A percentile compares a stretch with the other conserved stretches of the same genome.
These are phyloP conservation scores for Voacanga thouarsii DNA, from an alignment of 257 asterid genomes.

Conservation along the genomic window DNA sequence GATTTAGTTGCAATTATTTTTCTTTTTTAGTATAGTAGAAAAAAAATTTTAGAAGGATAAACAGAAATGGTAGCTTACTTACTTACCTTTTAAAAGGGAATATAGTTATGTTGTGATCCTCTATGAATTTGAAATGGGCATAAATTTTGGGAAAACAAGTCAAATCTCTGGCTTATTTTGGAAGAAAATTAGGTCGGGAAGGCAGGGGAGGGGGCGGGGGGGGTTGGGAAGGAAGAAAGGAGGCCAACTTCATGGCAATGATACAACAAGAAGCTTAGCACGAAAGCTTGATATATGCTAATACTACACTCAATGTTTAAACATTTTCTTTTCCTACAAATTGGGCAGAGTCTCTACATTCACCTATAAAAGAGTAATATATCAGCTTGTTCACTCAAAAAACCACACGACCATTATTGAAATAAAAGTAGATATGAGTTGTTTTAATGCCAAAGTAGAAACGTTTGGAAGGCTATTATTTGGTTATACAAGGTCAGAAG, in stretches of 20 bases:
- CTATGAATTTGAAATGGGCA: slow-evolving; percentile 76
- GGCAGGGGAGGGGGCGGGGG: background rate
- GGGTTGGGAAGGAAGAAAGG: too few relatives aligned
- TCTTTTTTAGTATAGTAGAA: background rate
- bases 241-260: background rate
- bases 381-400: slow-evolving; percentile 6
- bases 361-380: slow-evolving; percentile 48
- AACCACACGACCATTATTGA: slow-evolving; percentile 1
- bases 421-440: background rate
- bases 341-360: slow-evolving; percentile 85
- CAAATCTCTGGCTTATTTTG: slow-evolving; percentile 1
- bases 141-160: slow-evolving; percentile 2
- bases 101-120: slow-evolving; percentile 97
- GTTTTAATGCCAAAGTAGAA: background rate
- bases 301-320: slow-evolving; percentile 63
- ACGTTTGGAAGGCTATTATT: background rate
- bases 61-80: slow-evolving; percentile 47
- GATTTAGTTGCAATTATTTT: background rate
- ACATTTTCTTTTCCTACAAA: slow-evolving; percentile 95
- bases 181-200: too few relatives aligned
- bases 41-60: too few relatives aligned
- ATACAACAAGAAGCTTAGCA: background rate
- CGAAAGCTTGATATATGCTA: background rate
- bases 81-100: slow-evolving; percentile 94
- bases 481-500: background rate